Conservation (phyloP, 768 basidiomycete species). For the Hypsizygus marmoreus region DNA sequence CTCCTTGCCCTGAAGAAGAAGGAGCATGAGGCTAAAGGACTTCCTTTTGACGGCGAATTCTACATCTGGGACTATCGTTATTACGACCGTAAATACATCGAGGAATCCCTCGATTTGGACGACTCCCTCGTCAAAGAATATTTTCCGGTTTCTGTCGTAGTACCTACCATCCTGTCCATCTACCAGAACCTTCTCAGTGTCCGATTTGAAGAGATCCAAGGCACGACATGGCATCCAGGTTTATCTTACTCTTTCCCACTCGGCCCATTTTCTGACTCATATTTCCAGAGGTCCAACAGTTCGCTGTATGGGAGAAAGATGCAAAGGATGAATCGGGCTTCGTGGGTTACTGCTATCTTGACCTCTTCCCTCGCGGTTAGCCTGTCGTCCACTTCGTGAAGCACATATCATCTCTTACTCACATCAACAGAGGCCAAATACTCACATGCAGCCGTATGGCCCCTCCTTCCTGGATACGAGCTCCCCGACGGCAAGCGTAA, state of each 20-base stretch:
- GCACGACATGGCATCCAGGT: slow-evolving; percentile 82
- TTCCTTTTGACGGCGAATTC: slow-evolving; percentile 71
- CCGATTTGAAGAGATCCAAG: slow-evolving; percentile 63
- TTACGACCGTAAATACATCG: slow-evolving; percentile 67
- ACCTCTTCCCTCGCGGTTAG: slow-evolving; percentile 81
- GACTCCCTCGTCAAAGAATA: slow-evolving; percentile 84
- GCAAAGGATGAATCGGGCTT: slow-evolving; percentile 73
- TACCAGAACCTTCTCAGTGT: slow-evolving; percentile 85
- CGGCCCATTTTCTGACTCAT: slow-evolving; percentile 4
- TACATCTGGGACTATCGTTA: slow-evolving; percentile 87
- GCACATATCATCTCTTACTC: not conserved
- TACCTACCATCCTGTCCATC: slow-evolving; percentile 79
- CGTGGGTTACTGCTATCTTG: slow-evolving; percentile 85
- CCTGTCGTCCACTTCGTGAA: slow-evolving; percentile 3
- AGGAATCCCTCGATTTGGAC: slow-evolving; percentile 69
- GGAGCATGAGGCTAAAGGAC: slow-evolving; percentile 61
- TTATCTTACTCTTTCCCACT: slow-evolving; percentile 9
- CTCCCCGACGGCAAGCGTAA: slow-evolving; percentile 55
- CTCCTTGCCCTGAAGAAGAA: slow-evolving; percentile 76
- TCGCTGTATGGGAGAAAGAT: slow-evolving; percentile 81
- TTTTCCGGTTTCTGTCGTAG: slow-evolving; percentile 84
- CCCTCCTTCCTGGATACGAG: slow-evolving; percentile 67
- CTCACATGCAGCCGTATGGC: slow-evolving; percentile 87
- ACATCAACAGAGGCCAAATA: slow-evolving; percentile 66
- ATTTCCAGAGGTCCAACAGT: slow-evolving; percentile 73